phyloP scores from a whole-genome alignment of 768 basidiomycete species.

The Saitozyma podzolica region DNA sequence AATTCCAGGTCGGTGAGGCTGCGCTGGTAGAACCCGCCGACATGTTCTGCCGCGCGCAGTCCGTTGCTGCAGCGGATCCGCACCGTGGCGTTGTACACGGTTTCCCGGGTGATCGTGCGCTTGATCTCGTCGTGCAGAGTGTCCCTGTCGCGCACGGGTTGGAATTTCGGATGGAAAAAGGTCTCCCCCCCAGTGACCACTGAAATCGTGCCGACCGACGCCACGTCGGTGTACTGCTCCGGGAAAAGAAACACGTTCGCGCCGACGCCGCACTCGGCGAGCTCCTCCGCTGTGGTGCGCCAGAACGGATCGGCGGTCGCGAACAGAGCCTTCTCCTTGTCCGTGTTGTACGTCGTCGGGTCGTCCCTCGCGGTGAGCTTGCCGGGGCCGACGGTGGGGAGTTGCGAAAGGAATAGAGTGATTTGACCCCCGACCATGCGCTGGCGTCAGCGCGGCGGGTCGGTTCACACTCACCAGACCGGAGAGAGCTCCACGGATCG shows the following conservation, averaged over 20 bases:
- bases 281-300: constrained; percentile 81
- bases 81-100: constrained; percentile 76
- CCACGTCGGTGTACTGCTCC: constrained; percentile 76
- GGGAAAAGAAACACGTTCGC: constrained; percentile 86
- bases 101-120: constrained; percentile 64
- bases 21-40: constrained; percentile 54
- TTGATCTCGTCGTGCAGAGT: constrained; percentile 73
- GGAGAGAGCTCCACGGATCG: constrained; percentile 68
- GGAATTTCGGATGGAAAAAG: constrained; percentile 90
- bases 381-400: constrained; percentile 74
- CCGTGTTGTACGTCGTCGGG: constrained; percentile 70
- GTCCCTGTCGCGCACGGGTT: constrained; percentile 64
- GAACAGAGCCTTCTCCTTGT: constrained; percentile 82
- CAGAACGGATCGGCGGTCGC: constrained; percentile 74
- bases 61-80: constrained; percentile 83
- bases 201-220: constrained; percentile 74
- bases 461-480: constrained; percentile 61
- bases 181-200: constrained; percentile 83
- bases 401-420: constrained; percentile 66
- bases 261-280: constrained; percentile 83
- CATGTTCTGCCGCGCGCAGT: constrained; percentile 39
- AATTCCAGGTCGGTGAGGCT: constrained; percentile 70
- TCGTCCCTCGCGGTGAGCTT: constrained; percentile 65
- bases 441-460: constrained; percentile 14
- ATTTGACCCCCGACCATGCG: constrained; percentile 68